Conservation (phyloP, 305 asterid genomes). For the Fraxinus velutina region DNA sequence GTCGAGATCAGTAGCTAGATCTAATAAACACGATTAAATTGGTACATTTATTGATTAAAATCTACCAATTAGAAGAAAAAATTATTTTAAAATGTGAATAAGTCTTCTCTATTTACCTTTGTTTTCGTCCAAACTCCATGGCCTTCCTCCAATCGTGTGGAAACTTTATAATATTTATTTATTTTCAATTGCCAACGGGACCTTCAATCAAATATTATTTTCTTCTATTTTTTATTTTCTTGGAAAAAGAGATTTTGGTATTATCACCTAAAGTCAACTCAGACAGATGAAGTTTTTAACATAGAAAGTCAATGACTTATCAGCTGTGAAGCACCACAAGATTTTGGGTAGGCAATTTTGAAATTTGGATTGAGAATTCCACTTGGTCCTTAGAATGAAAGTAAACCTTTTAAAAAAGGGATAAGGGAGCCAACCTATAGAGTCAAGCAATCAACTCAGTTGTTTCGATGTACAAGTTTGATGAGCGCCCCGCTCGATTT, state of each 20-base stretch:
- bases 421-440: not conserved
- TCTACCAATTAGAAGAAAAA: not conserved
- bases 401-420: not conserved
- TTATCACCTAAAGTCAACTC: slow-evolving; percentile 21
- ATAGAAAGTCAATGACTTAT: not conserved
- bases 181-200: not conserved
- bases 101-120: not conserved
- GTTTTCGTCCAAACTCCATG: slow-evolving; percentile 30
- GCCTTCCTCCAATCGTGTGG: slow-evolving; percentile 20
- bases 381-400: not conserved
- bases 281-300: not conserved
- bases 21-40: not conserved
- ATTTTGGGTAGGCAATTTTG: slow-evolving; percentile 1
- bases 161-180: not conserved
- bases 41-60: not conserved
- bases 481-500: not conserved
- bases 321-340: not conserved
- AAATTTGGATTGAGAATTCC: not conserved
- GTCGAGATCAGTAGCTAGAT: not conserved
- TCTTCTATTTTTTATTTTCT: not conserved
- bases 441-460: not conserved
- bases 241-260: not conserved
- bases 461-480: not conserved
- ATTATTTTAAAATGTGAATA: not conserved
- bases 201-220: slow-evolving; percentile 6